These are phyloP conservation scores for Sclerotinia glacialis DNA, from an alignment of 2,329 filamentous ascomycete genomes.

Conservation along the genomic window DNA sequence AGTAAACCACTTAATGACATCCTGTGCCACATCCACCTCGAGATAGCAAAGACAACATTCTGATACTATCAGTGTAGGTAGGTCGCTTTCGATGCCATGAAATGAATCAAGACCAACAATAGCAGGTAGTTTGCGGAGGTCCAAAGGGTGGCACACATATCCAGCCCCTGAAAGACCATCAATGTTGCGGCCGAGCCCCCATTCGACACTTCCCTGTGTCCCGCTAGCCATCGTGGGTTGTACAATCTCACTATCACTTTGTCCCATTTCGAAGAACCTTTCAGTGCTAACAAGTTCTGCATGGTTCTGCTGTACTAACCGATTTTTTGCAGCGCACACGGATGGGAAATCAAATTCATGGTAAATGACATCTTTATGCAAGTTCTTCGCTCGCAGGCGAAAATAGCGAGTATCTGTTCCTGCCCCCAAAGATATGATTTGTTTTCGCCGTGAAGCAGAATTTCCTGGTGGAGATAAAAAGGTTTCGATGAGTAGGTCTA, in stretches of 20 bases:
- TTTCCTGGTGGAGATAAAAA: constrained; percentile 54
- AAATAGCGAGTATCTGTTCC: constrained; percentile 91
- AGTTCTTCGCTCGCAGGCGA: constrained; percentile 51
- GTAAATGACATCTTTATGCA: constrained; percentile 58
- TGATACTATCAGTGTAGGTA: constrained; percentile 83
- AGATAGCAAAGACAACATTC: constrained; percentile 97
- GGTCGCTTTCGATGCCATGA: constrained; percentile 49
- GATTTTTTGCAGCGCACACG: constrained; percentile 59
- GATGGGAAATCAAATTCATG: constrained; percentile 88
- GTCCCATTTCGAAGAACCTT: not conserved
- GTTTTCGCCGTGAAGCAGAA: constrained; percentile 47
- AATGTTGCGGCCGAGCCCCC: constrained; percentile 30
- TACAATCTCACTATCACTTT: constrained; percentile 32
- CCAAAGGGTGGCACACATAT: constrained; percentile 50
- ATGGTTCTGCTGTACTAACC: constrained; percentile 24
- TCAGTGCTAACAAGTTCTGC: constrained; percentile 7
- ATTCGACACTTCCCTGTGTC: constrained; percentile 32
- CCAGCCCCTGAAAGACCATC: constrained; percentile 25
- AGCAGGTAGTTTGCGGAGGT: constrained; percentile 36
- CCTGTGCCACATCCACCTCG: constrained; percentile 58
- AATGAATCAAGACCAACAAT: constrained; percentile 35
- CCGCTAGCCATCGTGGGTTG: constrained; percentile 32
- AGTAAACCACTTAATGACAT: constrained; percentile 64
- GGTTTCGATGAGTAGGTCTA: constrained; percentile 71
- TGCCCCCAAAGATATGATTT: constrained; percentile 89